These are phyloP conservation scores for Wickerhamiella occidentalis DNA, from an alignment of 805 yeast species.

Conservation along the genomic window DNA sequence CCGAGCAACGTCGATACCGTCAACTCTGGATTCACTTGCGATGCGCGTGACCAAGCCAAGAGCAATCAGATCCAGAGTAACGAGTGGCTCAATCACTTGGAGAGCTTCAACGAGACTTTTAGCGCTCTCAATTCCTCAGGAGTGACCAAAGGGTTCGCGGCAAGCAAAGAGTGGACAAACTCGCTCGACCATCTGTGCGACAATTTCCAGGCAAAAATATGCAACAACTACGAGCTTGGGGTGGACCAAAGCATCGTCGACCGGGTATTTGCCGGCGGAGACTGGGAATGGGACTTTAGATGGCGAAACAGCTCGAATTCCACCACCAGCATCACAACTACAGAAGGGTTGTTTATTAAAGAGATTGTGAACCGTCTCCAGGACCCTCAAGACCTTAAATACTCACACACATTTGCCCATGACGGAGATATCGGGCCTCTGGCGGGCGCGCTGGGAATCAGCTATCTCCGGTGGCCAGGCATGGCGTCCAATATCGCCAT, in stretches of 20 bases:
- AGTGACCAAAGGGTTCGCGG: slow-evolving; percentile 16
- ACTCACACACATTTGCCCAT: slow-evolving; percentile 35
- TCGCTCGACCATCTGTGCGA: slow-evolving; percentile 35
- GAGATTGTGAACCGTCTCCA: slow-evolving; percentile 29
- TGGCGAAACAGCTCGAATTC: slow-evolving; percentile 29
- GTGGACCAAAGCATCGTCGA: slow-evolving; percentile 26
- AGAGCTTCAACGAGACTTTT: slow-evolving; percentile 25
- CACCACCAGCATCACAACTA: slow-evolving; percentile 28
- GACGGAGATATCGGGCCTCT: slow-evolving; percentile 34
- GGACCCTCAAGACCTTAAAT: slow-evolving; percentile 24
- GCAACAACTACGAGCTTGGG: slow-evolving; percentile 30
- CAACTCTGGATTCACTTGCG: slow-evolving; percentile 30
- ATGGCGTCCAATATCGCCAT: slow-evolving; percentile 36
- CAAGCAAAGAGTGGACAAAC: slow-evolving; percentile 16
- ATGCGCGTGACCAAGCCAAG: slow-evolving; percentile 25
- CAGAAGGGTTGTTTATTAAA: slow-evolving; percentile 31
- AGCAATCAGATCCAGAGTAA: slow-evolving; percentile 23
- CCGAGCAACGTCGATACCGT: slow-evolving; percentile 28
- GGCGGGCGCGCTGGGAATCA: slow-evolving; percentile 30
- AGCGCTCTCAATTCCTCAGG: slow-evolving; percentile 25
- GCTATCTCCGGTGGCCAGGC: slow-evolving; percentile 36
- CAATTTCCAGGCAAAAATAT: slow-evolving; percentile 32
- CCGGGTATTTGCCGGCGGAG: slow-evolving; percentile 34
- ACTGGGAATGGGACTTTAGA: slow-evolving; percentile 35
- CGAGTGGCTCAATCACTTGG: slow-evolving; percentile 31